Evolutionary conservation across 495 filamentous ascomycete species (phyloP).

Genomic region (Penicillium cataractarum): DNA sequence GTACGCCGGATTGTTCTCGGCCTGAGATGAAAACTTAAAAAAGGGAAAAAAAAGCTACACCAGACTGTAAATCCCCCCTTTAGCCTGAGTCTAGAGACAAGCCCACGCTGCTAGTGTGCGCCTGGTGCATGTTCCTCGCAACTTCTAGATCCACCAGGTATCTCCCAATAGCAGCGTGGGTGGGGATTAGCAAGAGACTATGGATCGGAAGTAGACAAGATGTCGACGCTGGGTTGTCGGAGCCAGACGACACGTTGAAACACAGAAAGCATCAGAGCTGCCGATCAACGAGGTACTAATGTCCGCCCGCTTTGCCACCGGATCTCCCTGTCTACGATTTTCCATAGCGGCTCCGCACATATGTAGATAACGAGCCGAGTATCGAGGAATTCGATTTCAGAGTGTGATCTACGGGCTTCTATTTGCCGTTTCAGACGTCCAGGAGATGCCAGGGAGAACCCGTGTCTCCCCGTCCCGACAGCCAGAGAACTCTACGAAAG

Average conservation of each 20-base stretch:
- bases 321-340: not conserved
- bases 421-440: not conserved
- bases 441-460: not conserved
- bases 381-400: not conserved
- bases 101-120: not conserved
- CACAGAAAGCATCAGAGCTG: not conserved
- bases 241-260: slow-evolving; percentile 6
- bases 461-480: not conserved
- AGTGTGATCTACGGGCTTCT: not conserved
- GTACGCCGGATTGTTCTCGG: not conserved
- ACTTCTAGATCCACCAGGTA: not conserved
- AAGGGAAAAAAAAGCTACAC: not conserved
- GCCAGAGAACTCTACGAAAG: too few species aligned
- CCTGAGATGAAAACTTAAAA: not conserved
- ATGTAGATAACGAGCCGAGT: not conserved
- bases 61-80: not conserved
- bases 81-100: not conserved
- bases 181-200: slow-evolving; percentile 13
- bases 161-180: not conserved
- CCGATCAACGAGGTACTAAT: slow-evolving; percentile 4
- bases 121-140: not conserved
- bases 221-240: not conserved
- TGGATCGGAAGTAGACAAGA: not conserved
- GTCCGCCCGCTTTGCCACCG: not conserved
- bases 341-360: not conserved